These are phyloP conservation scores for Oidiodendron maius DNA, from an alignment of 495 filamentous ascomycete genomes.

Conservation along the genomic window DNA sequence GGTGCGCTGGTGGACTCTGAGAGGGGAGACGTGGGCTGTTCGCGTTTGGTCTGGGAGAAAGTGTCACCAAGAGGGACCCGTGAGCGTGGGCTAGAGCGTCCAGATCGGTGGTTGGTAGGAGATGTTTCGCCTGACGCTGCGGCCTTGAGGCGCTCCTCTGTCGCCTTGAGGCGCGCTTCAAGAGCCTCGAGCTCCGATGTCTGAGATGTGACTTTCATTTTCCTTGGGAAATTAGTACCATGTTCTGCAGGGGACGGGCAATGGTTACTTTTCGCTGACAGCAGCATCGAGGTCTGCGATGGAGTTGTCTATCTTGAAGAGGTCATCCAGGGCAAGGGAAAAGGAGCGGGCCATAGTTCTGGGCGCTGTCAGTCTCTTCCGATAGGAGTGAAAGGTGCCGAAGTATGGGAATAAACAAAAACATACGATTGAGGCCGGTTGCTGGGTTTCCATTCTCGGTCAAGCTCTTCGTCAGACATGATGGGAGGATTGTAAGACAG, in stretches of 20 bases:
- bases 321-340: slow-evolving; percentile 77
- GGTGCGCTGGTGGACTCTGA: slow-evolving; percentile 16
- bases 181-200: slow-evolving; percentile 77
- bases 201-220: slow-evolving; percentile 64
- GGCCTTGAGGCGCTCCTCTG: slow-evolving; percentile 56
- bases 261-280: slow-evolving; percentile 73
- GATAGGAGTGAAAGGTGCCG: neutral
- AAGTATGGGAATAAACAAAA: slow-evolving; percentile 30
- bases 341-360: slow-evolving; percentile 87
- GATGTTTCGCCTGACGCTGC: neutral
- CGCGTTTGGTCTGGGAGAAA: slow-evolving; percentile 19
- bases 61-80: slow-evolving; percentile 28
- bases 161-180: slow-evolving; percentile 75
- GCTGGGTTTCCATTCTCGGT: slow-evolving; percentile 72
- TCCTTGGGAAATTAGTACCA: slow-evolving; percentile 39
- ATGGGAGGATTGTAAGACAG: slow-evolving; percentile 53
- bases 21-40: slow-evolving; percentile 14
- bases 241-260: slow-evolving; percentile 5
- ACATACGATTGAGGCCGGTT: slow-evolving; percentile 76
- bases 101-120: slow-evolving; percentile 3
- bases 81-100: slow-evolving; percentile 22
- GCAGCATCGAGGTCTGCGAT: slow-evolving; percentile 70
- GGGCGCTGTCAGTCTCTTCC: slow-evolving; percentile 15
- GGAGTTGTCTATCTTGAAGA: slow-evolving; percentile 78
- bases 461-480: slow-evolving; percentile 60